Base-by-base conservation (phyloP, 768 basidiomycete genomes). In the Coprinopsis sp. region DNA sequence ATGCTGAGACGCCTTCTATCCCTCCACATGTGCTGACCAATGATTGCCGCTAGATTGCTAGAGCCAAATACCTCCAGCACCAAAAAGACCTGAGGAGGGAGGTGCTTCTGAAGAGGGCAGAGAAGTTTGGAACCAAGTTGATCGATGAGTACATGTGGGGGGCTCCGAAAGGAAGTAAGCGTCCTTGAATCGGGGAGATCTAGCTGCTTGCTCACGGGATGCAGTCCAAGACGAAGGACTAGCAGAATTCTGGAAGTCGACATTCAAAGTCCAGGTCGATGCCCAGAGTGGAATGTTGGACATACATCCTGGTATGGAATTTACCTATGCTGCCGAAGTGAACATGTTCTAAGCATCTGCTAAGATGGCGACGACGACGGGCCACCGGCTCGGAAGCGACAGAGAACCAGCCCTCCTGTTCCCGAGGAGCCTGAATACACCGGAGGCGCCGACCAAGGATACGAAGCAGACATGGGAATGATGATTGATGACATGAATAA, bases 231-330 rank as follows among this genome's bases (percentile, higher is more conserved):
- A 84, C 1, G 76, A 77, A 39, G 73, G 72, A n/a, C 62, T 91
- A 33, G 69, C 78, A 0, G 76, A 83, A 46, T 88, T 91, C 55
- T 91, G 89, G 89, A 67, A 77, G 48, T 74, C 79, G 46, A 83
- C 77, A 54, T 81, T 87, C 64, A 84, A 77, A 55, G 69, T 82
- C 1, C 84, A 85, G 55, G 75, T 88, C 2, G 78, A 84, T 57
- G 74, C 84, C 19, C 76, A 78, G 43, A 74, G 76, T 1, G 74
- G 75, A 10, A 47, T 55, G 12, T 49, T 78, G 14, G 61, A 66
- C 27, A 54, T 79, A 19, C 71, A 74, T 28, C 27, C 44, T 3
- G 53, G 53, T 16, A 51, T 49, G 22, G 51, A 19, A 21, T 5
- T 4, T 18, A n/a, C n/a, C n/a, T n/a, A n/a, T n/a, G n/a, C n/a